phyloP scores from a whole-genome alignment of 108 stramenopile genomes.

The Cylindrotheca closterium region DNA sequence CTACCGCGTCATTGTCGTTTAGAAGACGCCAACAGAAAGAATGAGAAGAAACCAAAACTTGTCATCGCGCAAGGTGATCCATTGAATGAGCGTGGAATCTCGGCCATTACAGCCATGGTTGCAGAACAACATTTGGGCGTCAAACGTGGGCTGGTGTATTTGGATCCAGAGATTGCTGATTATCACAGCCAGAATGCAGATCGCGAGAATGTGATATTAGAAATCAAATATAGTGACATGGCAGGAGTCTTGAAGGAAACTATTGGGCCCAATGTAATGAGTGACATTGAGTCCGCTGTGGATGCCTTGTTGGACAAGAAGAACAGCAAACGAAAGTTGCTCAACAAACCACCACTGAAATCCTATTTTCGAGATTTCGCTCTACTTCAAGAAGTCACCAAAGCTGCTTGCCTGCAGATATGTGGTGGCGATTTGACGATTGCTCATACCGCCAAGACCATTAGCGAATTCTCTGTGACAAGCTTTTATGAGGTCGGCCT shows the following conservation, averaged over 20 bases:
- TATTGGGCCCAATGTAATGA: not conserved
- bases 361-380: slow-evolving; percentile 36
- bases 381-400: slow-evolving; percentile 53
- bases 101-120: slow-evolving; percentile 8
- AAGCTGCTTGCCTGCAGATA: slow-evolving; percentile 28
- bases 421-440: slow-evolving; percentile 39
- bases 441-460: slow-evolving; percentile 37
- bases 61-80: slow-evolving; percentile 14
- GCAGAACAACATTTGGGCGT: not conserved
- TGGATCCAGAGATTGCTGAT: slow-evolving; percentile 6
- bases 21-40: too few species aligned
- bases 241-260: not conserved
- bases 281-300: slow-evolving; percentile 12
- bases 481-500: slow-evolving; percentile 54
- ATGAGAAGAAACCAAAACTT: slow-evolving; percentile 8
- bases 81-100: slow-evolving; percentile 4
- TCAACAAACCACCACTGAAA: slow-evolving; percentile 17
- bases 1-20: too few species aligned
- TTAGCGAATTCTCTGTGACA: slow-evolving; percentile 42
- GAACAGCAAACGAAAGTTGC: slow-evolving; percentile 19
- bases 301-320: slow-evolving; percentile 28
- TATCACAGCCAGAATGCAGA: slow-evolving; percentile 14
- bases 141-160: slow-evolving; percentile 4
- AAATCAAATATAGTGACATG: slow-evolving; percentile 5
- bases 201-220: slow-evolving; percentile 13